Conservation (phyloP, 305 asterid genomes). For the Solanum hybrid region DNA sequence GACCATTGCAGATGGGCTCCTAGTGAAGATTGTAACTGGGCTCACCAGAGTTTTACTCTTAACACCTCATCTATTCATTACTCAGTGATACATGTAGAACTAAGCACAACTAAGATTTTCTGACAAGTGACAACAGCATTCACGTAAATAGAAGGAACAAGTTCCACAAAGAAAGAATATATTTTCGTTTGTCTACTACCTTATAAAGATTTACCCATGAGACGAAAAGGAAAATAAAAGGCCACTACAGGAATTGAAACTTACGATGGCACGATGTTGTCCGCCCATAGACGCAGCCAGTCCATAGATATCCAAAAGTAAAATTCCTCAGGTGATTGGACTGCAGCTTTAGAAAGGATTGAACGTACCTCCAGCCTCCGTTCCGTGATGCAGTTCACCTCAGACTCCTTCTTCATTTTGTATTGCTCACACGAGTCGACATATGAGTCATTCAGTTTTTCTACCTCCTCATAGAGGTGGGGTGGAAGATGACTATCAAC, state of each 20-base stretch:
- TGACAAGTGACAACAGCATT: background rate
- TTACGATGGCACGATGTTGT: conserved; percentile 57
- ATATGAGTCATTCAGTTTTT: conserved; percentile 37
- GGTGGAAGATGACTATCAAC: conserved; percentile 46
- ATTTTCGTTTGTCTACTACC: background rate
- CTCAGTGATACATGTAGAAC: background rate
- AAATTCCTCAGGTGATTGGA: conserved; percentile 45
- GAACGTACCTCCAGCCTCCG: conserved; percentile 85
- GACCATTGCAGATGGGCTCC: background rate
- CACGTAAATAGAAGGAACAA: background rate
- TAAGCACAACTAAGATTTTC: background rate
- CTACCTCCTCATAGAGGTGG: conserved; percentile 67
- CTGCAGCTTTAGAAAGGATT: conserved; percentile 80
- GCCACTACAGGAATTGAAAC: conserved; percentile 16
- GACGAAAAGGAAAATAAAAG: conserved; percentile 2
- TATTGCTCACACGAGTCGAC: conserved; percentile 62
- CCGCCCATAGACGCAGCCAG: conserved; percentile 99
- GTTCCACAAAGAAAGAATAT: background rate
- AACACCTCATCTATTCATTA: background rate
- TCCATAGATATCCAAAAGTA: conserved; percentile 87
- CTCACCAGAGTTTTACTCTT: background rate
- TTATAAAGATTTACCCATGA: background rate
- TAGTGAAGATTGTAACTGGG: background rate
- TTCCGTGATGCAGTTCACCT: conserved; percentile 45
- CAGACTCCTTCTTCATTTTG: conserved; percentile 53